Conservation (phyloP, 163 green algal genomes). For the Smithsoniella earleae region DNA sequence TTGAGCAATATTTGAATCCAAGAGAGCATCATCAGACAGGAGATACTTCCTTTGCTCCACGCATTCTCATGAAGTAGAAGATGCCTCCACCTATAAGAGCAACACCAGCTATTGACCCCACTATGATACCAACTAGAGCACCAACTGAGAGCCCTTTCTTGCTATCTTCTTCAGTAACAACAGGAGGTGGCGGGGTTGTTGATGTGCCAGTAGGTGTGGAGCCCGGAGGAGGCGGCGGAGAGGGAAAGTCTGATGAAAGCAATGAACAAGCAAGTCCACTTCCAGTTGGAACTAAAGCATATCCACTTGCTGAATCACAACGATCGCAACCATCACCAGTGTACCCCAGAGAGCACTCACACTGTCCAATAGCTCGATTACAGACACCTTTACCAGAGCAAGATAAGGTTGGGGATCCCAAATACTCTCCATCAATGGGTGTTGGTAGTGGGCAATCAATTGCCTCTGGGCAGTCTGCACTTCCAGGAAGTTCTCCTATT, state of each 20-base stretch:
- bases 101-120: not conserved
- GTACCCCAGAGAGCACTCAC: not conserved
- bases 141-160: not conserved
- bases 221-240: not conserved
- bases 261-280: not conserved
- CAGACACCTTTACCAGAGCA: not conserved
- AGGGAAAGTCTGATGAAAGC: not conserved
- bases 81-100: not conserved
- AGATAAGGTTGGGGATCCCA: not conserved
- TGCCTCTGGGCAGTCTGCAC: not conserved
- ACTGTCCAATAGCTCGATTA: not conserved
- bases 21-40: not conserved
- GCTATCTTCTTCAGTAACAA: not conserved
- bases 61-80: not conserved
- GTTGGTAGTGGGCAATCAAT: not conserved
- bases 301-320: not conserved
- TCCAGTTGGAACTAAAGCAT: not conserved
- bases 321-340: not conserved
- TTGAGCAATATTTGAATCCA: too few relatives aligned
- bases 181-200: not conserved
- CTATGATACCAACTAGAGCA: not conserved
- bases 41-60: slow-evolving; percentile 1
- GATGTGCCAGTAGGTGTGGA: not conserved
- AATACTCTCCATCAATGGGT: not conserved
- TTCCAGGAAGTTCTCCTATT: not conserved